These are phyloP conservation scores for Phytopythium oedochilum DNA, from an alignment of 352 stramenopile species.

Conservation along the genomic window DNA sequence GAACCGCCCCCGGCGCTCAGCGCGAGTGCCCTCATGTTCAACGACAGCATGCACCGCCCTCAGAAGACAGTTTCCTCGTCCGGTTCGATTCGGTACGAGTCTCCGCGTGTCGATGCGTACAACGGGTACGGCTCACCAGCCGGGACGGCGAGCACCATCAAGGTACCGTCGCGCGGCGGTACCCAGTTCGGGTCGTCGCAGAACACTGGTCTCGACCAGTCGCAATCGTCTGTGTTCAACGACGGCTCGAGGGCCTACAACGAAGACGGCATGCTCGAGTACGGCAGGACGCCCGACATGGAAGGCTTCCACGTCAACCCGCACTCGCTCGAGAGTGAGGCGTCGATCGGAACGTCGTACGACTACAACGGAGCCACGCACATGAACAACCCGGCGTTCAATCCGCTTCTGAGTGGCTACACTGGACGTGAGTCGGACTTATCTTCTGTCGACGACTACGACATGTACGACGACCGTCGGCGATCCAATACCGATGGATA, in stretches of 20 bases:
- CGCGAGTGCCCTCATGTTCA: slow-evolving; percentile 59
- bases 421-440: slow-evolving; percentile 45
- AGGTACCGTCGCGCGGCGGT: slow-evolving; percentile 20
- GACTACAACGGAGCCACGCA: slow-evolving; percentile 26
- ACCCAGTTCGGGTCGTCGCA: slow-evolving; percentile 13
- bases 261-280: slow-evolving; percentile 35
- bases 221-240: slow-evolving; percentile 28
- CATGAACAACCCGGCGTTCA: slow-evolving; percentile 32
- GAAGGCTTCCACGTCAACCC: slow-evolving; percentile 35
- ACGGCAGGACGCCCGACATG: slow-evolving; percentile 34
- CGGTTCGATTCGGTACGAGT: slow-evolving; percentile 28
- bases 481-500: slow-evolving; percentile 3
- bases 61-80: slow-evolving; percentile 68
- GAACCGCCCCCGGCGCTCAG: slow-evolving; percentile 45
- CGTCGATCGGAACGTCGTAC: slow-evolving; percentile 49
- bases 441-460: slow-evolving; percentile 58
- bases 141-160: slow-evolving; percentile 8
- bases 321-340: slow-evolving; percentile 50
- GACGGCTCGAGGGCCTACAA: slow-evolving; percentile 25
- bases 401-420: slow-evolving; percentile 31
- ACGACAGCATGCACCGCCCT: slow-evolving; percentile 43
- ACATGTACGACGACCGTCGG: slow-evolving; percentile 32
- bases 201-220: slow-evolving; percentile 13
- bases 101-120: slow-evolving; percentile 16
- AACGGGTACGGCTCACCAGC: slow-evolving; percentile 30